Base-by-base conservation (phyloP, 129 eudicot genomes). In the Glebionis coronaria region DNA sequence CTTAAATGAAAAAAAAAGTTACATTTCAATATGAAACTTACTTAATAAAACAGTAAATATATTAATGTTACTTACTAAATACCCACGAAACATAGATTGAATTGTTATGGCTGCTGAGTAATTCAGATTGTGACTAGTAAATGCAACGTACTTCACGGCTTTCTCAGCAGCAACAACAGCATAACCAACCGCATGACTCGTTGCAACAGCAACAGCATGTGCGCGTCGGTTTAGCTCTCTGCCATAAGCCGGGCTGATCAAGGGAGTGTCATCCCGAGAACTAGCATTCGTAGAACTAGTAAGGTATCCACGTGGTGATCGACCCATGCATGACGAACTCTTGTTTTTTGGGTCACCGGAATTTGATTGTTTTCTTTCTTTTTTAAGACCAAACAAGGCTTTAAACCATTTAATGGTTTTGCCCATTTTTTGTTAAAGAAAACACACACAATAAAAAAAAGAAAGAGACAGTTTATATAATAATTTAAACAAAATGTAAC, bases 161-260 rank as follows among this genome's bases (percentile, higher is more conserved):
- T 93, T 92, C 55, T 84, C 87, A 10, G 91, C 97, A 5, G 95
- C 95, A 14, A 91, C 92, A 3, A 90, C 81, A 54, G 97, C 91
- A 0, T 87, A 85, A 16, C 84, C 97, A 6, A 89, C 97, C 0
- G 91, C 97, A 0, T 85, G 88, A 1, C 88, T 88, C 9, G 97
- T 85, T 23, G 94, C 97, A 13, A 88, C 81, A 5, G 94, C 97
- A 31, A 91, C 97, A 0, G 88, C 94, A 44, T 85, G 81, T 20
- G 96, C 96, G 64, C 84, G 96, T 73, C 78, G 79, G 75, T 67
- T 85, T 46, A 81, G 93, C 56, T 88, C 90, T 18, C 25, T 65
- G 46, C 10, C 20, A 64, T 75, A 83, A 70, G 66, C 75, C 0
- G 80, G 77, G 23, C 56, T 84, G 9, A 81, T 29, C 80, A 89